phyloP scores from a whole-genome alignment of 2,329 filamentous ascomycete species.

The Cladosporium sp. region DNA sequence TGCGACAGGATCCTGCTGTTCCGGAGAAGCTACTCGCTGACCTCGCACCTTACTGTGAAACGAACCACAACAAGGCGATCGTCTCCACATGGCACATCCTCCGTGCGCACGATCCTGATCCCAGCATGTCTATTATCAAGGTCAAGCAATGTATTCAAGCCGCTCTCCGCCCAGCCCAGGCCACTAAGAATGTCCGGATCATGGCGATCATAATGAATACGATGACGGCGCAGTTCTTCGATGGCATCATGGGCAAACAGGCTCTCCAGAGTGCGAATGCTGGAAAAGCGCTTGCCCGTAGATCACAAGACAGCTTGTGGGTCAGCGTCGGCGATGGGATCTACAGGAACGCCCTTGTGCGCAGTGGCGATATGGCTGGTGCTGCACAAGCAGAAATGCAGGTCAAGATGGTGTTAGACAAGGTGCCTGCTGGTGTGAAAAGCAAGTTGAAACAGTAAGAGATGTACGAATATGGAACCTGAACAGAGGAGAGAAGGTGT shows the following conservation, averaged over 20 bases:
- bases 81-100: conserved; percentile 76
- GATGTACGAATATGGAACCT: neutral
- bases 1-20: conserved; percentile 41
- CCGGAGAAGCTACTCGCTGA: conserved; percentile 64
- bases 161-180: conserved; percentile 69
- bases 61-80: conserved; percentile 73
- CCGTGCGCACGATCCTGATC: conserved; percentile 64
- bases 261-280: conserved; percentile 54
- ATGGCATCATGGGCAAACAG: conserved; percentile 70
- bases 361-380: conserved; percentile 57
- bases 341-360: conserved; percentile 72
- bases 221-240: conserved; percentile 82
- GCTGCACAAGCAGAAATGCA: conserved; percentile 29
- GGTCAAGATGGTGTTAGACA: conserved; percentile 28
- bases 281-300: conserved; percentile 60
- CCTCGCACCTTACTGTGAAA: conserved; percentile 67
- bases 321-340: conserved; percentile 74
- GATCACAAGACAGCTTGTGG: conserved; percentile 41
- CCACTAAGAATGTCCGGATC: conserved; percentile 73
- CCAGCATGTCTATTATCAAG: conserved; percentile 67
- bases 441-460: neutral
- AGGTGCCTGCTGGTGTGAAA: conserved; percentile 26
- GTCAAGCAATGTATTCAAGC: conserved; percentile 77
- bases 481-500: neutral
- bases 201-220: conserved; percentile 81